Evolutionary conservation across 495 filamentous ascomycete genomes (phyloP).

Genomic region (Aspergillus nidulans): DNA sequence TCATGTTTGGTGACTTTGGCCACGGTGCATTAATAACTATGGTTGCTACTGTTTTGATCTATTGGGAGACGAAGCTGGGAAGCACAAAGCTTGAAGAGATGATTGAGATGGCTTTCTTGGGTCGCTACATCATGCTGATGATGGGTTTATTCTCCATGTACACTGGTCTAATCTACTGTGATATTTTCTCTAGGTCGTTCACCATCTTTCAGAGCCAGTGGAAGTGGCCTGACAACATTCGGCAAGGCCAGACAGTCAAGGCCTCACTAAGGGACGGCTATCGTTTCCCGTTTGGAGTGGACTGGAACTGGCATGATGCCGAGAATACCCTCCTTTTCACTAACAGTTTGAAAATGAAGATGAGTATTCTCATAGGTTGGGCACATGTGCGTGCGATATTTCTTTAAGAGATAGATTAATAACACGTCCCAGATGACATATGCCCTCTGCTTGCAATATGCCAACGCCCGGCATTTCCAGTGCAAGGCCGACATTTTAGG

Average conservation of each 20-base stretch:
- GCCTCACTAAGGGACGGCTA: slow-evolving; percentile 65
- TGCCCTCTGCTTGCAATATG: slow-evolving; percentile 84
- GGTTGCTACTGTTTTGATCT: slow-evolving; percentile 84
- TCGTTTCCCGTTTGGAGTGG: slow-evolving; percentile 90
- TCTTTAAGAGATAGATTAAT: too few species aligned
- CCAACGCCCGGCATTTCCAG: slow-evolving; percentile 96
- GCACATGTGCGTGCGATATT: too few species aligned
- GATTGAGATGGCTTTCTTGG: slow-evolving; percentile 97
- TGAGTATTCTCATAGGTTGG: slow-evolving; percentile 95
- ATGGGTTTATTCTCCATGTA: slow-evolving; percentile 98
- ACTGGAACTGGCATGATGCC: slow-evolving; percentile 94
- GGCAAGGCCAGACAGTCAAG: slow-evolving; percentile 53
- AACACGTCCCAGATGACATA: too few species aligned
- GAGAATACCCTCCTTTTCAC: slow-evolving; percentile 91
- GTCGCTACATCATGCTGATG: slow-evolving; percentile 95
- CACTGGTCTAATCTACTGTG: slow-evolving; percentile 96
- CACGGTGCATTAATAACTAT: slow-evolving; percentile 83
- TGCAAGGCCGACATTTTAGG: slow-evolving; percentile 90
- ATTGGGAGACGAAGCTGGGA: slow-evolving; percentile 78
- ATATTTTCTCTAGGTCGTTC: slow-evolving; percentile 89
- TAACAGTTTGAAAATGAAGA: slow-evolving; percentile 99
- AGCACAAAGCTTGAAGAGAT: slow-evolving; percentile 91
- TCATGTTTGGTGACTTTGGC: slow-evolving; percentile 98
- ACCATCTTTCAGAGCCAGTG: slow-evolving; percentile 85
- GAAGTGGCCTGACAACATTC: slow-evolving; percentile 71